These are phyloP conservation scores for Trifolium dubium DNA, from an alignment of 306 rosid genomes.

Conservation along the genomic window DNA sequence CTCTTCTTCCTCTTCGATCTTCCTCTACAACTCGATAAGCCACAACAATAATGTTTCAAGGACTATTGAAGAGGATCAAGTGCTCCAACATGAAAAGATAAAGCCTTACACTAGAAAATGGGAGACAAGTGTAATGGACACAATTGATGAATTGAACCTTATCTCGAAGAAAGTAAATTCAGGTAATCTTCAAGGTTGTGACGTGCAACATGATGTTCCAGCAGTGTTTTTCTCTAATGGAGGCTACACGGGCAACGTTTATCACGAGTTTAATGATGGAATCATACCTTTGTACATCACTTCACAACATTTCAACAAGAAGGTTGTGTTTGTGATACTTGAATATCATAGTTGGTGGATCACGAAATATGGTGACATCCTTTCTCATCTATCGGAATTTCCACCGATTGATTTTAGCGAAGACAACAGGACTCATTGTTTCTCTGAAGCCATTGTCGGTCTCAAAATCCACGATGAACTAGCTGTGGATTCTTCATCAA, in stretches of 20 bases:
- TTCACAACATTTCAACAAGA: conserved; percentile 76
- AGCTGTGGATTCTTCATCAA: conserved; percentile 64
- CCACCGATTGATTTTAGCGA: conserved; percentile 61
- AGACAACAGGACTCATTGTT: conserved; percentile 80
- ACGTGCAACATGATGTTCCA: conserved; percentile 78
- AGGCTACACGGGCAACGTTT: conserved; percentile 95
- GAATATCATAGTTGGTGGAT: conserved; percentile 95
- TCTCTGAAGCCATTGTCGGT: conserved; percentile 82
- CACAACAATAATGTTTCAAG: conserved; percentile 22
- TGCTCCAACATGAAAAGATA: conserved; percentile 64
- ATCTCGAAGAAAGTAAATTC: conserved; percentile 53
- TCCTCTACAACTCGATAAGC: conserved; percentile 60
- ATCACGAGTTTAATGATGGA: conserved; percentile 97
- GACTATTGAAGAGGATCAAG: conserved; percentile 26
- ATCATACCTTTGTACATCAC: conserved; percentile 83
- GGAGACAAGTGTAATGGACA: conserved; percentile 81
- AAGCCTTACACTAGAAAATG: conserved; percentile 93
- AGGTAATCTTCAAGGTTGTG: conserved; percentile 49
- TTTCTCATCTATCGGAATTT: conserved; percentile 75
- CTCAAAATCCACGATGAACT: conserved; percentile 86
- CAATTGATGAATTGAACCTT: conserved; percentile 72
- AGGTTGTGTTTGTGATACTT: conserved; percentile 85
- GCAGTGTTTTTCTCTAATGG: conserved; percentile 94
- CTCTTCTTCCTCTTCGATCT: conserved; percentile 68
- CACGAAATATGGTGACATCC: conserved; percentile 74